These are phyloP conservation scores for Wallacemonas sp. DNA, from an alignment of 208 protist genomes.

Conservation along the genomic window DNA sequence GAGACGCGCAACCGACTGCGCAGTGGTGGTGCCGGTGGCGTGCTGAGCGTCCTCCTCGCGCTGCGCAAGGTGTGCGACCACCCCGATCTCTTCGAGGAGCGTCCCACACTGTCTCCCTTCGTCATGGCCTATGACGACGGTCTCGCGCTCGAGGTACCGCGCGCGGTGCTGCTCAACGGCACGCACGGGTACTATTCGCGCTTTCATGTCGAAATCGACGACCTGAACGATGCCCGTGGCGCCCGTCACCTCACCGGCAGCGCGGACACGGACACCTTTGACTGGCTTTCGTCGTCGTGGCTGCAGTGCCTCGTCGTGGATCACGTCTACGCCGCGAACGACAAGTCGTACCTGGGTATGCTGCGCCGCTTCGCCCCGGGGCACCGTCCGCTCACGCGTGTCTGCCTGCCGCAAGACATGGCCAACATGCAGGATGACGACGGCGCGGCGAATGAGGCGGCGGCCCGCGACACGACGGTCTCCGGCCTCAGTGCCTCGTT, in stretches of 20 bases:
- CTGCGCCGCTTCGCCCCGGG: slow-evolving; percentile 10
- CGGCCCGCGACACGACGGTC: background rate
- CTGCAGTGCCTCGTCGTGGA: slow-evolving; percentile 8
- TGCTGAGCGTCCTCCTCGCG: slow-evolving; percentile 95
- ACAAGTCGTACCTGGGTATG: background rate
- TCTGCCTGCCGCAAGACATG: slow-evolving; percentile 8
- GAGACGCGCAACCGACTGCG: slow-evolving; percentile 68
- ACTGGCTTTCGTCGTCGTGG: slow-evolving; percentile 15
- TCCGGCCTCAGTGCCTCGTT: slow-evolving; percentile 1
- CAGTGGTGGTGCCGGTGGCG: slow-evolving; percentile 70
- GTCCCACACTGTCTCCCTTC: slow-evolving; percentile 75
- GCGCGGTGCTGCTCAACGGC: slow-evolving; percentile 42
- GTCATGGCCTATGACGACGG: slow-evolving; percentile 44
- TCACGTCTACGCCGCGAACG: slow-evolving; percentile 6
- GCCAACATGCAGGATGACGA: background rate
- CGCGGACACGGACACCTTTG: slow-evolving; percentile 1
- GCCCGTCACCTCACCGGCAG: background rate
- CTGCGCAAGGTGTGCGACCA: slow-evolving; percentile 99
- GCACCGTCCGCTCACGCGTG: background rate
- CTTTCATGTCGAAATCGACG: slow-evolving; percentile 13
- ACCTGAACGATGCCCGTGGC: slow-evolving; percentile 28
- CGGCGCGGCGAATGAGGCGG: background rate
- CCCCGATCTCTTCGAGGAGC: slow-evolving; percentile 95
- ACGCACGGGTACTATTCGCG: slow-evolving; percentile 35
- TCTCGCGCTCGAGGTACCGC: slow-evolving; percentile 45